Conservation (phyloP, 345 rosid species). For the Jatropha curcas region DNA sequence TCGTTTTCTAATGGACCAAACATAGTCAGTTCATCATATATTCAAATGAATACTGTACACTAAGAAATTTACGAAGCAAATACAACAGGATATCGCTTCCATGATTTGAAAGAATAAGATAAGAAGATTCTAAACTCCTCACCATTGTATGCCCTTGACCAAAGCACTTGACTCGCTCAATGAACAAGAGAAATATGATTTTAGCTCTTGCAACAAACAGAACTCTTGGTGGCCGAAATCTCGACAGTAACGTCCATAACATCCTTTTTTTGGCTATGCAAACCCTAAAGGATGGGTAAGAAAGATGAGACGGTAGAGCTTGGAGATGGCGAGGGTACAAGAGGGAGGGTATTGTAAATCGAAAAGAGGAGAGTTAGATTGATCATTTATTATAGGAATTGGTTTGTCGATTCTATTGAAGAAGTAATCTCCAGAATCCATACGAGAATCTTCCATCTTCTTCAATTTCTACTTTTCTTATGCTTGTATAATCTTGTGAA, state of each 20-base stretch:
- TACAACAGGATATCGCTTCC: conserved; percentile 64
- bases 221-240: conserved; percentile 37
- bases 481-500: background rate
- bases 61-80: too few relatives aligned
- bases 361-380: conserved; percentile 29
- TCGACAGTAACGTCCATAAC: conserved; percentile 62
- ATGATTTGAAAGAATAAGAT: conserved; percentile 56
- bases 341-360: conserved; percentile 57
- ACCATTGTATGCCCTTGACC: conserved; percentile 76
- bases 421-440: conserved; percentile 56
- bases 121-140: conserved; percentile 55
- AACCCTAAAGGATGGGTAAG: conserved; percentile 83
- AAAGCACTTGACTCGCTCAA: conserved; percentile 48
- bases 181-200: conserved; percentile 52
- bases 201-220: conserved; percentile 43
- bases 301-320: conserved; percentile 49
- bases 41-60: too few relatives aligned
- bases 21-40: too few relatives aligned
- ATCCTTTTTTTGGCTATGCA: conserved; percentile 66
- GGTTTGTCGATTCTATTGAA: conserved; percentile 71
- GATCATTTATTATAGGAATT: conserved; percentile 39
- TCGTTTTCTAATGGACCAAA: too few relatives aligned
- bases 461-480: conserved; percentile 33
- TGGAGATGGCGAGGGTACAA: conserved; percentile 73
- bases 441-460: conserved; percentile 70